Conservation (phyloP, 169 alveolate species). For the Cryptosporidium sp. region DNA sequence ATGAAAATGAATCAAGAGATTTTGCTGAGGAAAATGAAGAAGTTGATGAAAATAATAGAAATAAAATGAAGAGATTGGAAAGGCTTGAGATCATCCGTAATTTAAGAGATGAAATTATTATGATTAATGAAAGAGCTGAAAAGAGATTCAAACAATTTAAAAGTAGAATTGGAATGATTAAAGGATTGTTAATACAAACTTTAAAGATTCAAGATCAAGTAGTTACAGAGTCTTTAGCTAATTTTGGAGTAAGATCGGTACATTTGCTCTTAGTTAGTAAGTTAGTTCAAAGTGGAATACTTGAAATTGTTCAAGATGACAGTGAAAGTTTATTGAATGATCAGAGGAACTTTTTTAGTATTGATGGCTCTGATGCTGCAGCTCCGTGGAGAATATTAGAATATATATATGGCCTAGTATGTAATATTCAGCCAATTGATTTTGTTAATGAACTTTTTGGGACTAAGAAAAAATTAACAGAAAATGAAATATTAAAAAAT, state of each 20-base stretch:
- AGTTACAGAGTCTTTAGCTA: slow-evolving; percentile 26
- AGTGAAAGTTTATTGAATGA: neutral
- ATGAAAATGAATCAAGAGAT: neutral
- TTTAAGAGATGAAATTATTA: slow-evolving; percentile 58
- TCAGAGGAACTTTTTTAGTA: neutral
- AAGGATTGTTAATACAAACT: slow-evolving; percentile 52
- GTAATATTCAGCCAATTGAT: slow-evolving; percentile 56
- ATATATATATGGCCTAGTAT: slow-evolving; percentile 51
- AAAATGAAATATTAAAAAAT: slow-evolving; percentile 3
- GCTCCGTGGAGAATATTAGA: slow-evolving; percentile 71
- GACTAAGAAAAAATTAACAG: neutral
- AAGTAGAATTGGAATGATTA: slow-evolving; percentile 52
- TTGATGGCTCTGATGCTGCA: neutral
- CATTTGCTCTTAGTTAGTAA: slow-evolving; percentile 56
- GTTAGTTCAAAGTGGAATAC: slow-evolving; percentile 35
- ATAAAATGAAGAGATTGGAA: slow-evolving; percentile 31
- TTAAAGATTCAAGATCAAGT: slow-evolving; percentile 60
- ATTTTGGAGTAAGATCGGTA: slow-evolving; percentile 60
- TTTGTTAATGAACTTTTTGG: slow-evolving; percentile 62
- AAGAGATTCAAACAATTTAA: slow-evolving; percentile 29
- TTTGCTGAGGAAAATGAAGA: slow-evolving; percentile 2
- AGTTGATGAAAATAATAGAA: neutral
- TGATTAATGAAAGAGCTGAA: slow-evolving; percentile 51
- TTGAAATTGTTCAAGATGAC: slow-evolving; percentile 59
- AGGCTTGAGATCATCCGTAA: slow-evolving; percentile 55